Percentiles rank a stretch among this genome's conserved stretches.
phyloP scores from a whole-genome alignment of 2,329 filamentous ascomycete species.

The Cyphellophora europaea region DNA sequence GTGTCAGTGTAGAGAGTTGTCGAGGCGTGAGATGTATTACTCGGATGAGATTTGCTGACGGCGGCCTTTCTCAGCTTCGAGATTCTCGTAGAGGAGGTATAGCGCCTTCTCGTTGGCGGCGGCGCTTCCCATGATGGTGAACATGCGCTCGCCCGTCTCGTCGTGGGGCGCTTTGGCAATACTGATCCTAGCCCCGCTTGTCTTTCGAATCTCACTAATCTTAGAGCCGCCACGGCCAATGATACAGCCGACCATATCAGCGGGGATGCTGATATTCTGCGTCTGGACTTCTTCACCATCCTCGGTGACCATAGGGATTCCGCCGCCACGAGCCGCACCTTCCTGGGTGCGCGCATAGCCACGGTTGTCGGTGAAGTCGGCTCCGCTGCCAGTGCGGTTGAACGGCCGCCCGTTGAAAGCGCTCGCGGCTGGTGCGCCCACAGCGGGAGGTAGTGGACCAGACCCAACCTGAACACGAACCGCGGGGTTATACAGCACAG shows the following conservation, averaged over 20 bases:
- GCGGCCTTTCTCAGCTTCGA: constrained; percentile 98
- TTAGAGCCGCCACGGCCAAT: constrained; percentile 92
- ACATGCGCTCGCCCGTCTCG: constrained; percentile 97
- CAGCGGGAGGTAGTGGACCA: constrained; percentile 43
- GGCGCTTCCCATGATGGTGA: constrained; percentile 95
- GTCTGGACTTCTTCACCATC: constrained; percentile 97
- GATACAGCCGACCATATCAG: constrained; percentile 99
- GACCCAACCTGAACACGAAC: constrained; percentile 68
- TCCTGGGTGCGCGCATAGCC: constrained; percentile 72
- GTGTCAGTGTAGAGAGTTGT: constrained; percentile 6
- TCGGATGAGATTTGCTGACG: constrained; percentile 68
- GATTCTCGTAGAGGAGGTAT: constrained; percentile 95
- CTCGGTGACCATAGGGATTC: constrained; percentile 81
- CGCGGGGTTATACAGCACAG: constrained; percentile 93
- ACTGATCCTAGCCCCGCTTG: constrained; percentile 90
- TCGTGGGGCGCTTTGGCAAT: constrained; percentile 97
- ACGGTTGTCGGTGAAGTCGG: constrained; percentile 85
- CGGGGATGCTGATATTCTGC: constrained; percentile 98
- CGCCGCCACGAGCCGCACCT: constrained; percentile 45
- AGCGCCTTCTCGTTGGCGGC: constrained; percentile 92
- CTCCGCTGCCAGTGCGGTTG: constrained; percentile 90
- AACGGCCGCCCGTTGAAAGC: constrained; percentile 53
- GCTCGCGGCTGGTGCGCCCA: constrained; percentile 27
- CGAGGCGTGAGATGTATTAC: constrained; percentile 19
- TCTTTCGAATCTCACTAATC: constrained; percentile 98